Conservation (phyloP, 1,284 basidiomycete genomes). For the Moesziomyces sp. region DNA sequence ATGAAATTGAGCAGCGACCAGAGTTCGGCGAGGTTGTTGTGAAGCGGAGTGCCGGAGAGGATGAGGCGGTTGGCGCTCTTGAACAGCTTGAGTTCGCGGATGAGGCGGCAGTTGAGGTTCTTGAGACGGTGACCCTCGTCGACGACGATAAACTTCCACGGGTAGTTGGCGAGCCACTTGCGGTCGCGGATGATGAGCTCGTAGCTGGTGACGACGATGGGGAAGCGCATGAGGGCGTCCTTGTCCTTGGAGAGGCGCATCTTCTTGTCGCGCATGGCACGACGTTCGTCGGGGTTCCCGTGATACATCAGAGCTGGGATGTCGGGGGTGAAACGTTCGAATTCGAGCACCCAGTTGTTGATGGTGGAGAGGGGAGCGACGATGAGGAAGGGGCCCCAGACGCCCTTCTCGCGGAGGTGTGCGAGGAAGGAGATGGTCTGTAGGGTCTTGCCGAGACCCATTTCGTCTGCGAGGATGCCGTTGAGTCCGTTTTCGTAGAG, state of each 20-base stretch:
- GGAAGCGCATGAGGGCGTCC: slow-evolving; percentile 46
- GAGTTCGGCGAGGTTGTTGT: slow-evolving; percentile 93
- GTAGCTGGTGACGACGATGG: slow-evolving; percentile 86
- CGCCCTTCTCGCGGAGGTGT: slow-evolving; percentile 80
- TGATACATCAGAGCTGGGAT: slow-evolving; percentile 91
- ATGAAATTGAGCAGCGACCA: slow-evolving; percentile 93
- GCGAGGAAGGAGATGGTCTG: slow-evolving; percentile 94
- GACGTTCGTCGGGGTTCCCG: slow-evolving; percentile 80
- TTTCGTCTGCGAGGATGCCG: slow-evolving; percentile 89
- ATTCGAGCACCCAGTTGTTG: slow-evolving; percentile 91
- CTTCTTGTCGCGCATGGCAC: slow-evolving; percentile 73
- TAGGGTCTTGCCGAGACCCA: slow-evolving; percentile 90
- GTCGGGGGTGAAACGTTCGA: slow-evolving; percentile 75
- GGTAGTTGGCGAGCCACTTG: slow-evolving; percentile 43
- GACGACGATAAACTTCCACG: slow-evolving; percentile 85
- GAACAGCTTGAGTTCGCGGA: slow-evolving; percentile 90
- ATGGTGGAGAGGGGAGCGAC: slow-evolving; percentile 92
- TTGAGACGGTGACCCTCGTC: slow-evolving; percentile 95
- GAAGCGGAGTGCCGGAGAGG: slow-evolving; percentile 90
- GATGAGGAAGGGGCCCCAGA: slow-evolving; percentile 83
- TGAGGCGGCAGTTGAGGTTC: slow-evolving; percentile 88
- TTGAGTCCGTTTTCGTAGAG: slow-evolving; percentile 93
- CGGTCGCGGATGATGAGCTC: slow-evolving; percentile 81
- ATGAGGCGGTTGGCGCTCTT: slow-evolving; percentile 87
- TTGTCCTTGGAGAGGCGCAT: slow-evolving; percentile 34